A percentile compares a stretch with the other conserved stretches of the same genome.
phyloP scores from a whole-genome alignment of 2,329 filamentous ascomycete species.

The Alternaria postmessia region DNA sequence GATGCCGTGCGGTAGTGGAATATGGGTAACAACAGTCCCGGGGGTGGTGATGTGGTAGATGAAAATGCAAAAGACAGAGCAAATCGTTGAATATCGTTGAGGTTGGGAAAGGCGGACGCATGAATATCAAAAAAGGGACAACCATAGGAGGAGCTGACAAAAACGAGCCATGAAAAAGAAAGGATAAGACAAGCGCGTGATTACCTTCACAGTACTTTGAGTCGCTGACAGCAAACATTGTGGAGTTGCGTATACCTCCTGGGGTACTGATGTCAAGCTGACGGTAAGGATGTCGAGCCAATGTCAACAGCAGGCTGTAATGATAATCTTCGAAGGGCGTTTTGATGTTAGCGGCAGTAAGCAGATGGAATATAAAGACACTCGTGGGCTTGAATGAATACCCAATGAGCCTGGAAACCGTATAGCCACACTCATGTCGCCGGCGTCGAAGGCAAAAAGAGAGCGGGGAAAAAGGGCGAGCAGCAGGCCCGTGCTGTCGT shows the following conservation, averaged over 20 bases:
- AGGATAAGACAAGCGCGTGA: neutral
- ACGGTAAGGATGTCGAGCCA: neutral
- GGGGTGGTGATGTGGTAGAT: neutral
- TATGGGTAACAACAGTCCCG: too few species aligned
- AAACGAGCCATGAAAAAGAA: neutral
- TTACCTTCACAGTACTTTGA: neutral
- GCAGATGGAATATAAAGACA: neutral
- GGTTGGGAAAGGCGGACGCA: neutral
- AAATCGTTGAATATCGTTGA: neutral
- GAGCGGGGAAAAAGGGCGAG: neutral
- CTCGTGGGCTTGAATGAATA: neutral
- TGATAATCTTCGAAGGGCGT: neutral
- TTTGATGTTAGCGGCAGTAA: neutral
- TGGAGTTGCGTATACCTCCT: neutral
- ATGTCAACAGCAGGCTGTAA: neutral
- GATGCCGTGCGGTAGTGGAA: neutral
- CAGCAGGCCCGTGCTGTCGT: neutral
- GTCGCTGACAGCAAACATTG: accelerated
- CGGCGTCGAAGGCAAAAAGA: neutral
- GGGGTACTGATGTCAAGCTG: neutral
- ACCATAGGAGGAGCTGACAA: neutral
- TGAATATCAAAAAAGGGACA: neutral
- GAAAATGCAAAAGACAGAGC: neutral
- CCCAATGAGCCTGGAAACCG: neutral
- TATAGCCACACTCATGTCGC: neutral